phyloP scores from a whole-genome alignment of 2,329 filamentous ascomycete genomes.

The Apiospora phragmitis region DNA sequence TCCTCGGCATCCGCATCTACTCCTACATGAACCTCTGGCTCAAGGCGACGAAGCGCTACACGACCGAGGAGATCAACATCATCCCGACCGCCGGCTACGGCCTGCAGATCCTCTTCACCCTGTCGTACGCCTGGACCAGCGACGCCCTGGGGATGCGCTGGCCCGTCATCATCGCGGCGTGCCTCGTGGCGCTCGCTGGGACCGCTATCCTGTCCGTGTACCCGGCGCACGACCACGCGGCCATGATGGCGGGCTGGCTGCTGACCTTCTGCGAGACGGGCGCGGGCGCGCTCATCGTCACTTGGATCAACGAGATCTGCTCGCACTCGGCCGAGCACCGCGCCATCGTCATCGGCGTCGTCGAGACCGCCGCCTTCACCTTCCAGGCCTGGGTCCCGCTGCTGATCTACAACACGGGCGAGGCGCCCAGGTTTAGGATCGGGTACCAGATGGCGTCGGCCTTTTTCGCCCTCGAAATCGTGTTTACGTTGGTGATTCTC shows the following conservation, averaged over 20 bases:
- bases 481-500: constrained; percentile 17
- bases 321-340: constrained; percentile 48
- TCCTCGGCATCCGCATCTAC: constrained; percentile 37
- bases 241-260: constrained; percentile 39
- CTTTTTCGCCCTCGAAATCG: constrained; percentile 21
- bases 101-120: constrained; percentile 47
- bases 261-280: constrained; percentile 37
- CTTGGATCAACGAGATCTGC: constrained; percentile 50
- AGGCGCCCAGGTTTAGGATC: constrained; percentile 40
- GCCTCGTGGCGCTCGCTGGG: constrained; percentile 35
- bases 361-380: constrained; percentile 45
- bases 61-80: constrained; percentile 48
- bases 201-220: constrained; percentile 36
- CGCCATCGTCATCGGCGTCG: constrained; percentile 48
- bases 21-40: constrained; percentile 37
- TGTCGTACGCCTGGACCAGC: constrained; percentile 54
- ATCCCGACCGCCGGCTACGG: constrained; percentile 45
- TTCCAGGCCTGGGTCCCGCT: constrained; percentile 46
- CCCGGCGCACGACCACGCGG: constrained; percentile 33
- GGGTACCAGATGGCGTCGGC: constrained; percentile 31
- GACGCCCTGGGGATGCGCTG: constrained; percentile 52
- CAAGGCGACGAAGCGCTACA: constrained; percentile 33
- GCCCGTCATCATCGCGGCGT: constrained; percentile 54
- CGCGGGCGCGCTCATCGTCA: constrained; percentile 37
- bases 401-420: constrained; percentile 34